Evolutionary conservation across 495 filamentous ascomycete species (phyloP).

Genomic region (Penicillium bovifimosum): DNA sequence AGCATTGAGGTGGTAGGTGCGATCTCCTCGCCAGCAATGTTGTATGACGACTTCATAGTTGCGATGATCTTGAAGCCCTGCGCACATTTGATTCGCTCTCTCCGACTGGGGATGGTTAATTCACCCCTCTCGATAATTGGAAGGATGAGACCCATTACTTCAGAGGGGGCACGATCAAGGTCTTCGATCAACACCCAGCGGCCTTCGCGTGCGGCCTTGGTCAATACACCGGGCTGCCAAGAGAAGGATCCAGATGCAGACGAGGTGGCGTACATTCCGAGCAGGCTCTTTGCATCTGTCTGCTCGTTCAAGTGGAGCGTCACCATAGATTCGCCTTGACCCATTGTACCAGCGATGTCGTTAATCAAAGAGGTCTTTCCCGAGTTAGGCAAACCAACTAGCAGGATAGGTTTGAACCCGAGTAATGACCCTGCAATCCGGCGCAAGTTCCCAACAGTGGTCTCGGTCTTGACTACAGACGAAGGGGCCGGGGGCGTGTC

Average conservation of each 20-base stretch:
- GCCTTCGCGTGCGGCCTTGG: conserved; percentile 87
- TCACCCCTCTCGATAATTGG: conserved; percentile 86
- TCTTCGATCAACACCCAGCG: conserved; percentile 97
- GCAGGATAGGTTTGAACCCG: conserved; percentile 60
- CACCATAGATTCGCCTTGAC: conserved; percentile 69
- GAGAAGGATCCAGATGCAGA: conserved; percentile 76
- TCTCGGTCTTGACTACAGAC: conserved; percentile 65
- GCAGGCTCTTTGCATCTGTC: conserved; percentile 89
- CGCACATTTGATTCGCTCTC: conserved; percentile 75
- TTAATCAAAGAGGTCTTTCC: conserved; percentile 88
- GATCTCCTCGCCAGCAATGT: conserved; percentile 63
- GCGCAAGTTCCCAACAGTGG: conserved; percentile 63
- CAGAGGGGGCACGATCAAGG: conserved; percentile 89
- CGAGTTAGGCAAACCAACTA: conserved; percentile 78
- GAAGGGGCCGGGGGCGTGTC: conserved; percentile 40
- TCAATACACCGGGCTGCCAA: conserved; percentile 92
- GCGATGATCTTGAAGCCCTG: conserved; percentile 85
- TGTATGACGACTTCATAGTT: conserved; percentile 73
- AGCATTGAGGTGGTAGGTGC: conserved; percentile 54
- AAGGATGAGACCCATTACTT: conserved; percentile 84
- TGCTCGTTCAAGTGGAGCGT: conserved; percentile 96
- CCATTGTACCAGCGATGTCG: conserved; percentile 71
- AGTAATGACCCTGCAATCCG: conserved; percentile 61
- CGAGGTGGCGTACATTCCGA: conserved; percentile 89
- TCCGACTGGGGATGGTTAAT: conserved; percentile 78